Evolutionary conservation across 1,284 basidiomycete genomes (phyloP).

Genomic region (Lignosus rhinocerotis): DNA sequence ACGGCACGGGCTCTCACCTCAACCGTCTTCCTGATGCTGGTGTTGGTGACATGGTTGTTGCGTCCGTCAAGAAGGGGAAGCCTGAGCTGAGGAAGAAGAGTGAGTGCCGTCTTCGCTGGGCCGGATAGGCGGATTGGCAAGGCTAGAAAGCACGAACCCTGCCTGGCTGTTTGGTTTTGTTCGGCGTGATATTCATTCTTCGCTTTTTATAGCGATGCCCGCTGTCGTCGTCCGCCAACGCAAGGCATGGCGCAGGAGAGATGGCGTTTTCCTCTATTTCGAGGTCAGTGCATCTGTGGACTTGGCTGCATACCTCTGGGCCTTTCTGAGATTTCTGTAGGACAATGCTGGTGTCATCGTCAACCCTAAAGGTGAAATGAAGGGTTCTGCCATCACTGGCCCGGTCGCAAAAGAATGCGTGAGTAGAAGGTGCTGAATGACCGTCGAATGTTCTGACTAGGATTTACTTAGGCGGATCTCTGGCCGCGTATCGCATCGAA

Average conservation of each 20-base stretch:
- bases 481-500: conserved; percentile 99
- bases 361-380: conserved; percentile 99
- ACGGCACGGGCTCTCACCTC: conserved; percentile 92
- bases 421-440: conserved; percentile 34
- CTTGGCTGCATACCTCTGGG: not conserved
- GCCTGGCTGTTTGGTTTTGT: not conserved
- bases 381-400: conserved; percentile 98
- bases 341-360: conserved; percentile 97
- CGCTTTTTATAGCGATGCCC: conserved; percentile 78
- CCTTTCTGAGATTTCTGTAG: conserved; percentile 35
- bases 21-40: conserved; percentile 98
- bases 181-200: not conserved
- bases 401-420: conserved; percentile 97
- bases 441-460: not conserved
- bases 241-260: conserved; percentile 97
- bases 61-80: conserved; percentile 99
- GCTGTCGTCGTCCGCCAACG: conserved; percentile 97
- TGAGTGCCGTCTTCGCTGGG: conserved; percentile 44
- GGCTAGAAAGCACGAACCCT: not conserved
- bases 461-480: conserved; percentile 76
- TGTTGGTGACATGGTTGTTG: conserved; percentile 99
- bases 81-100: conserved; percentile 99
- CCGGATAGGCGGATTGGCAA: not conserved
- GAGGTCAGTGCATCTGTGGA: conserved; percentile 53
- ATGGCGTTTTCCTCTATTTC: conserved; percentile 99